Conservation (phyloP, 2,329 filamentous ascomycete species). For the Penicillium sp. region DNA sequence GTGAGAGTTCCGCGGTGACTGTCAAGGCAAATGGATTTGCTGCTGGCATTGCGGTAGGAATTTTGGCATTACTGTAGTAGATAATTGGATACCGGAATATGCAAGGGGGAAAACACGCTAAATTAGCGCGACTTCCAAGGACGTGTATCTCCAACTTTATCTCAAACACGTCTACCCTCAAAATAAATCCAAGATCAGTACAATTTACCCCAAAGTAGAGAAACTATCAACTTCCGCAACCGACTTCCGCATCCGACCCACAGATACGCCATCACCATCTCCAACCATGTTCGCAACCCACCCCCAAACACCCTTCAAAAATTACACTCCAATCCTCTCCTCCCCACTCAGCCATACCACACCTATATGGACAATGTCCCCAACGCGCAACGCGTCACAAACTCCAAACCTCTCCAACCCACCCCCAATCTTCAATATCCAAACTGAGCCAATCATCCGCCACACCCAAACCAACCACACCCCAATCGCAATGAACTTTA, state of each 20-base stretch:
- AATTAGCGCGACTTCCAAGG: background rate
- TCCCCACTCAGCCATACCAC: constrained; percentile 27
- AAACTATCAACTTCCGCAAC: constrained; percentile 8
- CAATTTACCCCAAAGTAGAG: background rate
- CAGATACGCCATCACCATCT: constrained; percentile 4
- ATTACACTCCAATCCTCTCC: constrained; percentile 23
- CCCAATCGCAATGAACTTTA: background rate
- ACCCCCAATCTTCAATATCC: constrained; percentile 1
- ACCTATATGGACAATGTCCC: constrained; percentile 23
- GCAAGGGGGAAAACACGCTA: background rate
- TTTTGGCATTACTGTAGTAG: background rate
- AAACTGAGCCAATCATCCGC: constrained; percentile 1
- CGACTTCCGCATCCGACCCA: constrained; percentile 20
- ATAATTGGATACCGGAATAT: background rate
- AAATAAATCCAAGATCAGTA: background rate
- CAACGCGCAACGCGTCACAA: constrained; percentile 1
- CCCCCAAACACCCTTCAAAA: constrained; percentile 22
- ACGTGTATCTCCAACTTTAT: background rate
- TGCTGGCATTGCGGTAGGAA: background rate
- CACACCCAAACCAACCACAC: background rate
- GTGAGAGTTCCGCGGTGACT: background rate
- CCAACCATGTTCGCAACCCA: constrained; percentile 31
- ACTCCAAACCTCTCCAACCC: background rate
- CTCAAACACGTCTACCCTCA: background rate
- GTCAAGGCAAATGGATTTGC: background rate